A percentile compares a stretch with the other conserved stretches of the same genome.
Evolutionary conservation across 1,284 basidiomycete genomes (phyloP).

Genomic region (Boletus mariae): DNA sequence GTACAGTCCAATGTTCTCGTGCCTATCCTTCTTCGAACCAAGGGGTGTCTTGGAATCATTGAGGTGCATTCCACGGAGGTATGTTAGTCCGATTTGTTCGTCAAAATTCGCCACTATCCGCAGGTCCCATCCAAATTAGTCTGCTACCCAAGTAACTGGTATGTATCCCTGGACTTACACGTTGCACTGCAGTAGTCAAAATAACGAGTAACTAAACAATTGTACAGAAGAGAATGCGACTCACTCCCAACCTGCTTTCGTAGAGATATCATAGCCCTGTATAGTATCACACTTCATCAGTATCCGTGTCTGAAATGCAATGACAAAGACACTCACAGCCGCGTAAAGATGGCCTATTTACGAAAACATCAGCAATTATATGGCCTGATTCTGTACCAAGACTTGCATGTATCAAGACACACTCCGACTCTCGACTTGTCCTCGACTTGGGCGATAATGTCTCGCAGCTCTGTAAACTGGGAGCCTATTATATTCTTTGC

Average conservation of each 20-base stretch:
- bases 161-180: constrained; percentile 13
- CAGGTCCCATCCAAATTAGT: not conserved
- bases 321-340: constrained; percentile 45
- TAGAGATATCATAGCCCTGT: constrained; percentile 79
- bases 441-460: constrained; percentile 69
- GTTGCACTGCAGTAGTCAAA: constrained; percentile 14
- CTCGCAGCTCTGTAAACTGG: constrained; percentile 62
- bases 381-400: not conserved
- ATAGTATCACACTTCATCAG: not conserved
- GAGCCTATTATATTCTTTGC: constrained; percentile 79
- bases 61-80: constrained; percentile 78
- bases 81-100: constrained; percentile 61
- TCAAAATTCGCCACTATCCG: constrained; percentile 60
- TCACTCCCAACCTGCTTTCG: constrained; percentile 62
- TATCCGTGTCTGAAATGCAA: not conserved
- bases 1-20: constrained; percentile 82
- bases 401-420: constrained; percentile 81
- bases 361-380: not conserved
- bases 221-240: constrained; percentile 21
- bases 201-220: constrained; percentile 1
- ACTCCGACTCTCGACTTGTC: constrained; percentile 78
- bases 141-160: not conserved
- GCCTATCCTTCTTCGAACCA: constrained; percentile 70
- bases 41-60: constrained; percentile 77
- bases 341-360: constrained; percentile 73